Base-by-base conservation (phyloP, 495 filamentous ascomycete species). In the Emericellopsis terricola region DNA sequence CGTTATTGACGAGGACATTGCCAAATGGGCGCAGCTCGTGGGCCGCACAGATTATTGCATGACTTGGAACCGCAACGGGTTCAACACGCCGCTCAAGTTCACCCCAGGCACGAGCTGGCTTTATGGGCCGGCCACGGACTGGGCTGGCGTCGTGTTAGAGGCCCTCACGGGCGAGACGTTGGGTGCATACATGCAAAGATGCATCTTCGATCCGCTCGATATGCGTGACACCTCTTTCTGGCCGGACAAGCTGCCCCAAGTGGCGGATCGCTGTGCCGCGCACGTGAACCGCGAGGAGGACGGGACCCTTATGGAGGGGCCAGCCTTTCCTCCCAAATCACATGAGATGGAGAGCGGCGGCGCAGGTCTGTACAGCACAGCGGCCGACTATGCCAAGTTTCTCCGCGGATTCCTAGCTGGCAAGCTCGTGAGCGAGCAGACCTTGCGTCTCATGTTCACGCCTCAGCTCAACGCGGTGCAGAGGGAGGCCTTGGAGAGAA, bases 361-460 rank as follows among this genome's bases (percentile, higher is more conserved):
- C 1, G 57, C 56, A 8, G 74, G 73, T 1, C 24, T 65, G 14
- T 72, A 53, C 33, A 51, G 57, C 4, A 48, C 56, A 0, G 58
- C 63, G 4, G 42, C 28, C 10, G 64, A 65, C 31, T 72, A 64
- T 37, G 43, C 55, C 17, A 69, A 61, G 40, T 42, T 76, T 8
- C 46, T 76, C 31, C 55, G 51, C 13, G n/a, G n/a, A n/a, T n/a
- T n/a, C n/a, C n/a, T n/a, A n/a, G n/a, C n/a, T n/a, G 58, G 54
- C 13, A 6, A 74, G 28, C 42, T 77, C 8, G 20, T 13, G 14
- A 27, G 10, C 29, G 27, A 15, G 11, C 41, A 46, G 19, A 64
- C 57, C 13, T 55, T 60, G 11, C 53, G 61, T 5, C 45, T 55
- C 38, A 66, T 77, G 52, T 73, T 76, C 44, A 39, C 47, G 15